These are phyloP conservation scores for Bruguiera parviflora DNA, from an alignment of 345 rosid species.

Conservation along the genomic window DNA sequence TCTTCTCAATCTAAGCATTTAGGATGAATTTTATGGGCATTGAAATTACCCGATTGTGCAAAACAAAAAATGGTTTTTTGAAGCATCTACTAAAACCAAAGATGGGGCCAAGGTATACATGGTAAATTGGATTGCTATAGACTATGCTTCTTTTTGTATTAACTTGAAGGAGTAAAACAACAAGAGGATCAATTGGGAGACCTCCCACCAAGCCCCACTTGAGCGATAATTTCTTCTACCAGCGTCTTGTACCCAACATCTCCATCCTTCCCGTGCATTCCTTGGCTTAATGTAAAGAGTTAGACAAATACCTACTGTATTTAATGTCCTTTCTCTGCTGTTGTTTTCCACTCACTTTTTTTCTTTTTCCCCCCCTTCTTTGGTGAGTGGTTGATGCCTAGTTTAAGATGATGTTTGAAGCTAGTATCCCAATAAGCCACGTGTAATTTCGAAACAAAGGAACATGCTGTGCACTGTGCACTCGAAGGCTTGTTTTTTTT, in stretches of 20 bases:
- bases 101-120: too few species aligned
- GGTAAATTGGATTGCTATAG: too few species aligned
- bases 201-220: conserved; percentile 18
- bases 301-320: conserved; percentile 25
- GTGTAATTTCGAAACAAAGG: neutral
- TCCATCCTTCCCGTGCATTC: neutral
- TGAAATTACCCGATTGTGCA: too few species aligned
- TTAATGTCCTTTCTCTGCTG: conserved; percentile 9
- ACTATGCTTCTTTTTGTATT: neutral
- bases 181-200: conserved; percentile 2
- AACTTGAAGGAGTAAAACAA: conserved; percentile 1
- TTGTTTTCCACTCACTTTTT: too few species aligned
- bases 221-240: conserved; percentile 10
- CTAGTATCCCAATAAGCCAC: neutral
- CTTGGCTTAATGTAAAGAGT: neutral
- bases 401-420: neutral
- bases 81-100: too few species aligned
- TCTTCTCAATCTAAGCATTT: too few species aligned
- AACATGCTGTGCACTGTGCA: neutral
- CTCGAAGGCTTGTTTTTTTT: neutral
- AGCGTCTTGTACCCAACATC: conserved; percentile 4
- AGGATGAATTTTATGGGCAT: too few species aligned
- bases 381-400: neutral
- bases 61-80: too few species aligned
- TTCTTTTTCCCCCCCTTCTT: neutral